These are phyloP conservation scores for Amoeboradix gromovi DNA, from an alignment of 371 early-diverging fungal genomes.

Conservation along the genomic window DNA sequence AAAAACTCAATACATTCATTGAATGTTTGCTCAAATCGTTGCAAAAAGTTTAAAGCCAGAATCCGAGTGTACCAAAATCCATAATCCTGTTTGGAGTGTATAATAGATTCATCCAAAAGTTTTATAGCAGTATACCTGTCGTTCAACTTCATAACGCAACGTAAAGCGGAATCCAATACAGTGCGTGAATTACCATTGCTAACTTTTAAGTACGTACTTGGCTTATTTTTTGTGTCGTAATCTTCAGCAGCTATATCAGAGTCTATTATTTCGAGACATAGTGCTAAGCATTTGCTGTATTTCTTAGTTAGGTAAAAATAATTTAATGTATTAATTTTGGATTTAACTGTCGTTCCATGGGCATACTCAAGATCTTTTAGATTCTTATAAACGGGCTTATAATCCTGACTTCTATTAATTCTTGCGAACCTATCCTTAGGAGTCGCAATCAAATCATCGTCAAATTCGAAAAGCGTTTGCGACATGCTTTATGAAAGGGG, in stretches of 20 bases:
- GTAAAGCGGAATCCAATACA: not conserved
- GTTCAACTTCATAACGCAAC: not conserved
- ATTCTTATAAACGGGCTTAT: not conserved
- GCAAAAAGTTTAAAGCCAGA: not conserved
- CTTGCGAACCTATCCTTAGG: not conserved
- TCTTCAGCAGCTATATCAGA: not conserved
- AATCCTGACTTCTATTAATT: not conserved
- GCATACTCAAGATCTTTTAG: not conserved
- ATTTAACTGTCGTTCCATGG: not conserved
- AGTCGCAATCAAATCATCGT: not conserved
- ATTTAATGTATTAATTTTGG: not conserved
- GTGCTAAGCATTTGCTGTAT: not conserved
- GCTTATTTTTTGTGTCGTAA: not conserved
- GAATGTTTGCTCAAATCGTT: not conserved
- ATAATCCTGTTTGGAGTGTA: not conserved
- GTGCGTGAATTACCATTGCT: not conserved
- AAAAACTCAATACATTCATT: not conserved
- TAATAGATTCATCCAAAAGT: not conserved
- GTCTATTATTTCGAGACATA: not conserved
- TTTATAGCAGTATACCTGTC: not conserved
- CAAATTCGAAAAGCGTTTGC: not conserved
- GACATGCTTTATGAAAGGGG: too few species aligned
- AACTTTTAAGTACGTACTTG: not conserved
- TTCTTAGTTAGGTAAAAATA: not conserved
- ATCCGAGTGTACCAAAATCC: not conserved